Percentiles rank a stretch among this genome's conserved stretches.
phyloP scores from a whole-genome alignment of 2,329 filamentous ascomycete genomes.

The Colletotrichum gigasporum region DNA sequence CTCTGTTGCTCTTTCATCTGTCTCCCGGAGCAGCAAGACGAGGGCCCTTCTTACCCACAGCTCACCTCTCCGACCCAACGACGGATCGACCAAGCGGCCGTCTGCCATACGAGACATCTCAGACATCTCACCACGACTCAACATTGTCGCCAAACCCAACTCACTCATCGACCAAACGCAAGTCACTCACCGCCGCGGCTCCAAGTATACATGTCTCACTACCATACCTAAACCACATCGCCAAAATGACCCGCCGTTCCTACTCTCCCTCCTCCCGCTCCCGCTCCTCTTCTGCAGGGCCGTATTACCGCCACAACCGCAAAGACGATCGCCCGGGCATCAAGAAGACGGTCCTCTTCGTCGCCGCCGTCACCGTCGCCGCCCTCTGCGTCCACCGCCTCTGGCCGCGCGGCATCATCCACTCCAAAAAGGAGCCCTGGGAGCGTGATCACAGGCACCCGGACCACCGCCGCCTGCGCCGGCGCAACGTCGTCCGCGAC shows the following conservation, averaged over 20 bases:
- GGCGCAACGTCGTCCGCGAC: conserved; percentile 26
- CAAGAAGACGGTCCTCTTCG: conserved; percentile 42
- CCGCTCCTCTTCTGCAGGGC: conserved; percentile 22
- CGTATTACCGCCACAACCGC: conserved; percentile 11
- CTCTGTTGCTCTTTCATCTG: too few species aligned
- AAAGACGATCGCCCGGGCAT: conserved; percentile 34
- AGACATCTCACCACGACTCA: too few species aligned
- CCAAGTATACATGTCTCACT: background rate
- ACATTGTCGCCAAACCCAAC: too few species aligned
- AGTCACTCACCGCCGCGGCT: background rate
- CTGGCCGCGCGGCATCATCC: conserved; percentile 44
- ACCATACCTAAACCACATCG: background rate
- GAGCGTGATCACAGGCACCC: conserved; percentile 28
- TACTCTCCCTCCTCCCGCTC: conserved; percentile 34
- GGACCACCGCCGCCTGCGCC: conserved; percentile 19
- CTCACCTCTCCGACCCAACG: too few species aligned
- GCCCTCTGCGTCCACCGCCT: conserved; percentile 45
- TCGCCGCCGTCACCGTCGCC: conserved; percentile 46
- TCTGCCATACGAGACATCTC: too few species aligned
- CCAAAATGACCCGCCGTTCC: conserved; percentile 16
- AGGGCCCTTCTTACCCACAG: too few species aligned
- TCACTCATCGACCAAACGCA: background rate
- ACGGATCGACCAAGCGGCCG: too few species aligned
- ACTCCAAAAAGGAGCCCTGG: conserved; percentile 43
- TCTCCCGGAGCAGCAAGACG: too few species aligned